Percentiles rank a stretch among this genome's conserved stretches.
phyloP scores from a whole-genome alignment of 2,329 filamentous ascomycete genomes.

The Epicoccum nigrum region DNA sequence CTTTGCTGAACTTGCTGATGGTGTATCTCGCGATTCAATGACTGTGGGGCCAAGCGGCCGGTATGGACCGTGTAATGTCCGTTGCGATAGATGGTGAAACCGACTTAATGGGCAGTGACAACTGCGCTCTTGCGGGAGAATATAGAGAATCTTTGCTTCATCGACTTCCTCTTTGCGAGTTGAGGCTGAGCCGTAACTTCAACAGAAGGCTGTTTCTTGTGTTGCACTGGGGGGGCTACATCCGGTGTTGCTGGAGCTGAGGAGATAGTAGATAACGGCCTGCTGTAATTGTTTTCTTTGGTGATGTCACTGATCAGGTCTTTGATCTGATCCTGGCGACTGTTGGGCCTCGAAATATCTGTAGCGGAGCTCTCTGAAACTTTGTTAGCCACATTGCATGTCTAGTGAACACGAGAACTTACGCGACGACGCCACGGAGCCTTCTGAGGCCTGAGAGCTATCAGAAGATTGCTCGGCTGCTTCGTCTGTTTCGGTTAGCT shows the following conservation, averaged over 20 bases:
- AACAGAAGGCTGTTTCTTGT: constrained; percentile 11
- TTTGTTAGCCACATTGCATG: not conserved
- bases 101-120: constrained; percentile 16
- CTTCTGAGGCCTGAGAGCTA: constrained; percentile 11
- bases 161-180: constrained; percentile 4
- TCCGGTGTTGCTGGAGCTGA: not conserved
- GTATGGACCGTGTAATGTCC: not conserved
- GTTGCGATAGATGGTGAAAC: not conserved
- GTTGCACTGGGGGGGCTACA: not conserved
- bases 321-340: constrained; percentile 8
- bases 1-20: constrained; percentile 11
- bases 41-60: constrained; percentile 3
- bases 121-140: constrained; percentile 17
- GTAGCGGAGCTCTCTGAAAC: constrained; percentile 14
- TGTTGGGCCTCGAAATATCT: constrained; percentile 17
- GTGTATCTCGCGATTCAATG: constrained; percentile 8
- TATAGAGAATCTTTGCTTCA: constrained; percentile 16
- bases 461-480: constrained; percentile 9
- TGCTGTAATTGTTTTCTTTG: constrained; percentile 13
- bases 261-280: constrained; percentile 6
- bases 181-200: not conserved
- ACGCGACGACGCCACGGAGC: constrained; percentile 15
- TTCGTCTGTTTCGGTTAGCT: constrained; percentile 11
- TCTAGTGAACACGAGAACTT: not conserved
- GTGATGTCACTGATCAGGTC: constrained; percentile 1